These are phyloP conservation scores for Cladophialophora immunda DNA, from an alignment of 2,329 filamentous ascomycete species.

Conservation along the genomic window DNA sequence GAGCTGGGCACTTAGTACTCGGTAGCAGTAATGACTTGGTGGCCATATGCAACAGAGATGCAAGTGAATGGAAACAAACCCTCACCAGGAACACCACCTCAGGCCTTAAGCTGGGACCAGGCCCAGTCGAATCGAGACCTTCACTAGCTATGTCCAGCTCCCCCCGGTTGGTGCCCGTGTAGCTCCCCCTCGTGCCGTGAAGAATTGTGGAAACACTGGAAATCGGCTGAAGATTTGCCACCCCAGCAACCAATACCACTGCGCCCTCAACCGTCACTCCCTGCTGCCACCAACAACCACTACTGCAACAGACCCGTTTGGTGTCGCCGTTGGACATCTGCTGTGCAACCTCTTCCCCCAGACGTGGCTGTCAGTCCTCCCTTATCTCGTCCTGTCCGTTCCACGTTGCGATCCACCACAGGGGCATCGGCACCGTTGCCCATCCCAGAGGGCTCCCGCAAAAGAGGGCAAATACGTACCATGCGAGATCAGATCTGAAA, in stretches of 20 bases:
- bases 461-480: slow-evolving; percentile 2
- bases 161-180: slow-evolving; percentile 1
- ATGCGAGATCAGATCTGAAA: slow-evolving; percentile 28
- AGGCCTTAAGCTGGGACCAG: background rate
- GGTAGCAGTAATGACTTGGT: background rate
- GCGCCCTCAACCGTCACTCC: slow-evolving; percentile 8
- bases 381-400: slow-evolving; percentile 5
- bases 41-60: too few species aligned
- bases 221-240: slow-evolving; percentile 7
- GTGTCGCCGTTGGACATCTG: slow-evolving; percentile 16
- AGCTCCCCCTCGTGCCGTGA: background rate
- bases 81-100: too few species aligned
- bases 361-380: slow-evolving; percentile 17
- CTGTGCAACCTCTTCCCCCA: slow-evolving; percentile 21
- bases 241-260: slow-evolving; percentile 13
- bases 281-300: background rate
- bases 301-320: slow-evolving; percentile 20
- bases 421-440: background rate
- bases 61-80: too few species aligned
- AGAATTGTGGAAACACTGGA: slow-evolving; percentile 10
- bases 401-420: slow-evolving; percentile 3
- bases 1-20: background rate
- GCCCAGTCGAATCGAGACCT: background rate
- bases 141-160: background rate
- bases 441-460: slow-evolving; percentile 11